These are phyloP conservation scores for Naganishia onofrii DNA, from an alignment of 768 basidiomycete species.

Conservation along the genomic window DNA sequence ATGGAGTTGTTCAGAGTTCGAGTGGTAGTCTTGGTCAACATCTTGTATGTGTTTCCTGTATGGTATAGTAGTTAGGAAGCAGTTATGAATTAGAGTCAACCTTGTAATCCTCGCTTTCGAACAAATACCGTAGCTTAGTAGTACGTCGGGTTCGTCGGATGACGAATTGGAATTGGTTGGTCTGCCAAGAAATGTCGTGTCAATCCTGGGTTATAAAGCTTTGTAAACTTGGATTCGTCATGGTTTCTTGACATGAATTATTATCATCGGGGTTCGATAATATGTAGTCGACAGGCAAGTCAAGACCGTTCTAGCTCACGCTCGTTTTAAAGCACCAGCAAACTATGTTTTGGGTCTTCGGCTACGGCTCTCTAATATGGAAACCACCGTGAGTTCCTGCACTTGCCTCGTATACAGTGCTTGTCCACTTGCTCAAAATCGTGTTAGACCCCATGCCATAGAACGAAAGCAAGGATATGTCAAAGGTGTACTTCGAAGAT, in stretches of 20 bases:
- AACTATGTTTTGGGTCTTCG: constrained; percentile 71
- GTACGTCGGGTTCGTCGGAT: neutral
- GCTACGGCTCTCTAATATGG: constrained; percentile 90
- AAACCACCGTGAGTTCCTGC: constrained; percentile 60
- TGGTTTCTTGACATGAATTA: neutral
- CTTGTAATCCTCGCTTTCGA: neutral
- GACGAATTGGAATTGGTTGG: too few relatives aligned
- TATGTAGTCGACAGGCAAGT: too few relatives aligned
- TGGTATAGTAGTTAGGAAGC: neutral
- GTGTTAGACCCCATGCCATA: constrained; percentile 68
- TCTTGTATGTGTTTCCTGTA: neutral
- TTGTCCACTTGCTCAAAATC: neutral
- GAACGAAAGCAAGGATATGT: constrained; percentile 73
- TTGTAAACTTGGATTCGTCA: constrained; percentile 1
- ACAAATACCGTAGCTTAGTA: neutral
- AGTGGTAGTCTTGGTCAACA: constrained; percentile 26
- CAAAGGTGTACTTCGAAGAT: constrained; percentile 84
- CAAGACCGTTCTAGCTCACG: too few relatives aligned
- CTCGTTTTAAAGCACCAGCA: neutral
- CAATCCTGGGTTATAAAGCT: neutral
- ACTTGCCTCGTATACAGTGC: neutral
- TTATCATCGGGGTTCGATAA: too few relatives aligned
- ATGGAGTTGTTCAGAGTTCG: constrained; percentile 17
- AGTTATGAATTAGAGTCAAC: neutral
- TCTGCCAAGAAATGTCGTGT: constrained; percentile 11